These are phyloP conservation scores for Arachnomyces sp. DNA, from an alignment of 2,329 filamentous ascomycete species.

Conservation along the genomic window DNA sequence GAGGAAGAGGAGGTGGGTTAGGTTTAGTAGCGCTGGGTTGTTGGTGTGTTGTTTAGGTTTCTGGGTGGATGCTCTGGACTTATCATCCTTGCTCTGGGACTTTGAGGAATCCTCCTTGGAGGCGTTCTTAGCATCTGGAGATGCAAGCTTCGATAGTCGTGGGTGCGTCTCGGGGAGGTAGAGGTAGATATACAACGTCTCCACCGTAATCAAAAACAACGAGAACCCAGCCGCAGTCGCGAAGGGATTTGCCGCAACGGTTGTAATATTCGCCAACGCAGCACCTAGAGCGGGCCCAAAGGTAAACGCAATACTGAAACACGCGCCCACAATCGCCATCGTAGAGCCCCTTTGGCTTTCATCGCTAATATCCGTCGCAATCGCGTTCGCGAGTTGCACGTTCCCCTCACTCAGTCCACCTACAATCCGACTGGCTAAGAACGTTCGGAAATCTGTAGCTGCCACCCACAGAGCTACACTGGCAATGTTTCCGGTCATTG, in stretches of 20 bases:
- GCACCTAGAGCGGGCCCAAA: conserved; percentile 90
- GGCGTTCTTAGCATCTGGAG: conserved; percentile 13
- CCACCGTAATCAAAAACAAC: conserved; percentile 70
- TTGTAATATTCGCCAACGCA: conserved; percentile 66
- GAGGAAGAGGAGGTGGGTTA: conserved; percentile 81
- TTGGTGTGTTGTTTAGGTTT: conserved; percentile 56
- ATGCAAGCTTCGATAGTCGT: conserved; percentile 47
- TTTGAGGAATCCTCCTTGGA: conserved; percentile 13
- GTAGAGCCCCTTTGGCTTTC: conserved; percentile 75
- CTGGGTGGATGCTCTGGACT: conserved; percentile 15
- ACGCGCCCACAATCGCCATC: conserved; percentile 92
- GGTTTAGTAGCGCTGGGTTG: conserved; percentile 71
- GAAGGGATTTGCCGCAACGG: conserved; percentile 83
- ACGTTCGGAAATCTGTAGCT: conserved; percentile 90
- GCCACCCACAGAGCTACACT: conserved; percentile 91
- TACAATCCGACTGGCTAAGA: conserved; percentile 84
- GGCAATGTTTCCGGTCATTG: conserved; percentile 87
- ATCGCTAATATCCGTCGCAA: conserved; percentile 91
- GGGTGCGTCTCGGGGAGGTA: conserved; percentile 71
- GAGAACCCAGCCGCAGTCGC: conserved; percentile 86
- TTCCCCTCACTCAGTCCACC: conserved; percentile 95
- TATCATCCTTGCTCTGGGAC: conserved; percentile 15
- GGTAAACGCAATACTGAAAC: conserved; percentile 95
- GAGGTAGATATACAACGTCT: conserved; percentile 80
- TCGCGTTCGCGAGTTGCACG: conserved; percentile 89